Evolutionary conservation across 2,329 filamentous ascomycete species (phyloP), one percentile per base, ranked within the genome.

Genomic region (Chaetomium olivaceum): DNA sequence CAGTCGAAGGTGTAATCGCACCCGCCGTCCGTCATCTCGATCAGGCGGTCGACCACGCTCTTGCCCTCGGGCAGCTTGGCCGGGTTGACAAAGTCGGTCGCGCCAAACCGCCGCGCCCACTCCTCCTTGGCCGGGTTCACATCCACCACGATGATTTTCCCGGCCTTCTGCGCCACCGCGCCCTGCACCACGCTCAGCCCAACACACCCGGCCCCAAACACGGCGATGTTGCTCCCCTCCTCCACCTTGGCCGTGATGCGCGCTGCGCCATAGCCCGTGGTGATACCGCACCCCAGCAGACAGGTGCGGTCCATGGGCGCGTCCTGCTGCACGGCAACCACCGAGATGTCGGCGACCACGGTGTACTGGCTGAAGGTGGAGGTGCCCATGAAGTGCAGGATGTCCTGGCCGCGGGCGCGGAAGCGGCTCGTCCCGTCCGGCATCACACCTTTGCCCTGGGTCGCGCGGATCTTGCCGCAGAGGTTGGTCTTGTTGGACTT

Each of bases 1-100:
- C 95, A 98, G 83, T 99, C 95, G 77, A 99, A 99, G 58, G 95
- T 99, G 84, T 97, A 98, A 83, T 99, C 95, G 78, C 93, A 96
- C 60, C 95, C 95, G 71, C 95, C 95, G 75, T 98, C 95, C 1
- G 95, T 99, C 90, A 98, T 93, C 81, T 98, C 94, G 72, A 98
- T 88, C 70, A 99, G 86, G 82, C 94, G 90, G 76, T 97, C 92
- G 74, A 96, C 92, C 72, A 98, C 91, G 67, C 86, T 92, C 85
- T 94, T 90, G 69, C 84, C 86, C 72, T 87, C 83, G 65, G 74
- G 72, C 68, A 94, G 82, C 79, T 94, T 89, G 66, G 85, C 88
- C 54, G 95, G 95, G 84, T 99, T 98, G 74, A 99, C 91, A 76
- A 99, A 99, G 80, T 98, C 87, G 21, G 95, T 98, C 36, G 93